Conservation (phyloP, 129 eudicot genomes). For the Helichrysum umbraculigerum region DNA sequence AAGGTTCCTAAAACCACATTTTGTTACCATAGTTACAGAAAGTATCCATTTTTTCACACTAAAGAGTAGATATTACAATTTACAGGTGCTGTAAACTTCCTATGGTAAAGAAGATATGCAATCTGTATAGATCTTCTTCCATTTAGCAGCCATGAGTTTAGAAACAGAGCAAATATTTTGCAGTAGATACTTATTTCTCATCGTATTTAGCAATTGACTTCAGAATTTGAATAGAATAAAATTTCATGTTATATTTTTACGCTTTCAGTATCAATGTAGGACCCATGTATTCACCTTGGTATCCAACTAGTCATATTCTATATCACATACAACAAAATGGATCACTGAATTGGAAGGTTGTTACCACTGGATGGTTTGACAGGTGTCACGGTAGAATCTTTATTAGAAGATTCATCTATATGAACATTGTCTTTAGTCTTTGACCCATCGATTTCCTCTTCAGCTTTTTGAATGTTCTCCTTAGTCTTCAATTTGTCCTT, state of each 20-base stretch:
- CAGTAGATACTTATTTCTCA: neutral
- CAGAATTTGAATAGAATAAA: conserved; percentile 14
- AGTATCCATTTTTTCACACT: conserved; percentile 18
- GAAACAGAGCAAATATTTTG: neutral
- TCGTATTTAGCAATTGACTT: conserved; percentile 4
- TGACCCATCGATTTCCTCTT: conserved; percentile 27
- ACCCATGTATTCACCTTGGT: neutral
- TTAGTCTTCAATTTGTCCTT: conserved; percentile 35
- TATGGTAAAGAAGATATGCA: conserved; percentile 29
- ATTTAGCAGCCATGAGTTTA: conserved; percentile 6
- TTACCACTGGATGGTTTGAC: conserved; percentile 21
- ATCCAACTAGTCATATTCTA: conserved; percentile 1
- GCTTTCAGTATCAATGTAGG: neutral
- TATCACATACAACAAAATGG: conserved; percentile 9
- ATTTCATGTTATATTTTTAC: conserved; percentile 12
- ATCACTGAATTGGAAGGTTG: conserved; percentile 23
- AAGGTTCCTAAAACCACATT: conserved; percentile 31
- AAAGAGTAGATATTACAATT: conserved; percentile 26
- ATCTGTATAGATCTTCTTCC: conserved; percentile 26
- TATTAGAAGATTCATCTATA: conserved; percentile 39
- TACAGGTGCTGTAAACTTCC: conserved; percentile 27
- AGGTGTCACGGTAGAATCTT: conserved; percentile 29
- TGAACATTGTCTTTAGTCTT: conserved; percentile 23
- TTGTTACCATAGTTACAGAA: conserved; percentile 18
- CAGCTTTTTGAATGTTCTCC: conserved; percentile 50